These are phyloP conservation scores for Phaeotremella skinneri DNA, from an alignment of 768 basidiomycete genomes.

Conservation along the genomic window DNA sequence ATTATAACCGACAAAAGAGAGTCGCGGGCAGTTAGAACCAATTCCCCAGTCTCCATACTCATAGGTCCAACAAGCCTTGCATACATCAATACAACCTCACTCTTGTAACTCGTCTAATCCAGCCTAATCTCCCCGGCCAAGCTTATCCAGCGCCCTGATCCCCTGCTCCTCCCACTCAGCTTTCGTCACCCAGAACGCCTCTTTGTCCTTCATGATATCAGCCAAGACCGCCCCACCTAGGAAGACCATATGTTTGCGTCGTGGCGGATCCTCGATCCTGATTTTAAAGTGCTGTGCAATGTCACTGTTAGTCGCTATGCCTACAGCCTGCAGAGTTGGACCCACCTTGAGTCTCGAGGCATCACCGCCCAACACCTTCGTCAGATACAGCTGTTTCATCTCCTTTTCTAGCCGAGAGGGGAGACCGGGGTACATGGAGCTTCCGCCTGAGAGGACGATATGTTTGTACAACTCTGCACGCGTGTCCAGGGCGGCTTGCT, in stretches of 20 bases:
- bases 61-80: too few species aligned
- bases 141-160: constrained; percentile 73
- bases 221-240: constrained; percentile 96
- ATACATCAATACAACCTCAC: background rate
- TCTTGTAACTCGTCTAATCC: background rate
- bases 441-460: constrained; percentile 94
- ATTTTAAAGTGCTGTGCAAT: constrained; percentile 94
- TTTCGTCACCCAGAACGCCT: constrained; percentile 92
- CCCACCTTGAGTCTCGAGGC: constrained; percentile 79
- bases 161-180: constrained; percentile 97
- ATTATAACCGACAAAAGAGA: too few species aligned
- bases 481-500: constrained; percentile 81
- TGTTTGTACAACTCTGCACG: constrained; percentile 94
- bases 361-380: constrained; percentile 79
- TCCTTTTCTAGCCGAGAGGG: constrained; percentile 97
- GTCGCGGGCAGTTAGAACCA: too few species aligned
- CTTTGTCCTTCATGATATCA: constrained; percentile 93
- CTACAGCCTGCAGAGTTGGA: constrained; percentile 32
- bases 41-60: too few species aligned
- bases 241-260: constrained; percentile 99
- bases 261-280: constrained; percentile 94
- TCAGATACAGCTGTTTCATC: constrained; percentile 98
- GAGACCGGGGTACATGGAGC: constrained; percentile 97
- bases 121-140: constrained; percentile 61
- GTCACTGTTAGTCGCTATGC: background rate